Percentiles rank a stretch among this genome's conserved stretches.
phyloP scores from a whole-genome alignment of 2,329 filamentous ascomycete genomes.

The Aurifilum marmelostoma region DNA sequence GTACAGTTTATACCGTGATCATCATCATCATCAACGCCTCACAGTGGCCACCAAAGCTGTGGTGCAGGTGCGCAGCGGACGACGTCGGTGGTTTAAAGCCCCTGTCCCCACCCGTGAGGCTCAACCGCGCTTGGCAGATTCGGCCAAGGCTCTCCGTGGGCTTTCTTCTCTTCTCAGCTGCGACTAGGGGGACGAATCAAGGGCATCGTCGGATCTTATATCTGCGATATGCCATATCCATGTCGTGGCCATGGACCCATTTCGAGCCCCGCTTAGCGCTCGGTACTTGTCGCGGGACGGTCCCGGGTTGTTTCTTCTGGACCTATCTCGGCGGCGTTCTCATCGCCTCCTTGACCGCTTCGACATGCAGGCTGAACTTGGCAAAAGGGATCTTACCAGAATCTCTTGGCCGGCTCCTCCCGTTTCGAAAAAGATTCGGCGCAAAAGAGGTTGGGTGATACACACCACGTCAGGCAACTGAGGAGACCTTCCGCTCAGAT shows the following conservation, averaged over 20 bases:
- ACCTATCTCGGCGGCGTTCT: background rate
- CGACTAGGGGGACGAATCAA: background rate
- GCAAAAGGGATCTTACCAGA: slow-evolving; percentile 6
- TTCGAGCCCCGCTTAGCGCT: background rate
- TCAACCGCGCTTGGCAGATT: slow-evolving; percentile 17
- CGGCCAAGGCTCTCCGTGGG: slow-evolving; percentile 2
- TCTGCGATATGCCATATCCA: background rate
- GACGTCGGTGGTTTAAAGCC: background rate
- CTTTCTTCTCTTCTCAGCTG: background rate
- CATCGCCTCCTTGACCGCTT: slow-evolving; percentile 9
- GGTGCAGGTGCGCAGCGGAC: background rate
- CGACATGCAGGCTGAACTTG: slow-evolving; percentile 11
- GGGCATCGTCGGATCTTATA: background rate
- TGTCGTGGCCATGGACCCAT: background rate
- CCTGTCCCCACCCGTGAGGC: slow-evolving; percentile 9
- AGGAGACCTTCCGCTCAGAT: slow-evolving; percentile 13
- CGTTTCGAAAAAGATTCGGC: slow-evolving; percentile 22
- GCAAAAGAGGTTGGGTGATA: slow-evolving; percentile 10
- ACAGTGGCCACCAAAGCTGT: background rate
- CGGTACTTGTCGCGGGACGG: slow-evolving; percentile 1
- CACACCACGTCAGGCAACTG: slow-evolving; percentile 16
- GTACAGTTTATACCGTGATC: background rate
- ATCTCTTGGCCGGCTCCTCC: slow-evolving; percentile 22
- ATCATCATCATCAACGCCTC: background rate
- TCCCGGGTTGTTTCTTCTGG: background rate